Evolutionary conservation across 345 rosid genomes (phyloP).

Genomic region (Gossypium australe): DNA sequence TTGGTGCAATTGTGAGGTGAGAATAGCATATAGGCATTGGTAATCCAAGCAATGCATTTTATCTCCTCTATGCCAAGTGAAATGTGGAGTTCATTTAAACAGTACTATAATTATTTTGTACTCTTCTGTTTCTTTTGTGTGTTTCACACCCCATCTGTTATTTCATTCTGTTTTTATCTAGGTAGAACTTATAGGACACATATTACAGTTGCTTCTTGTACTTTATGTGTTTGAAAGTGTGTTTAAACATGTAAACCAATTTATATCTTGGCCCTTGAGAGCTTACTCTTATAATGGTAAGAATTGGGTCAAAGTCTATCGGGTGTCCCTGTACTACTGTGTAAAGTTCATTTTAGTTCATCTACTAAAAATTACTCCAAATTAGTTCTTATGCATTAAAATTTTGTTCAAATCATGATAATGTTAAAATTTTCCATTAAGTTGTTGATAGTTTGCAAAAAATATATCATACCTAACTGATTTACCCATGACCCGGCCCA

Average conservation of each 20-base stretch:
- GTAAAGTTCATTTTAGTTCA: no score
- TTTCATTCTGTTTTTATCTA: not conserved
- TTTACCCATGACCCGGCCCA: no score
- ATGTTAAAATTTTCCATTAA: no score
- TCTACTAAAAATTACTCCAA: no score
- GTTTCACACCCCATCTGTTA: not conserved
- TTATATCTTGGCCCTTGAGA: not conserved
- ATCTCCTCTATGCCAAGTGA: not conserved
- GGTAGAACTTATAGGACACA: not conserved
- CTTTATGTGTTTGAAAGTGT: not conserved
- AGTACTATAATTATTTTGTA: not conserved
- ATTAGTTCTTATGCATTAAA: no score
- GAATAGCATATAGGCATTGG: not conserved
- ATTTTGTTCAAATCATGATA: no score
- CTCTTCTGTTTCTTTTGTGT: not conserved
- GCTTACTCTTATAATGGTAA: no score
- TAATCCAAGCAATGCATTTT: not conserved
- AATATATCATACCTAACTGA: no score
- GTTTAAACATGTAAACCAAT: not conserved
- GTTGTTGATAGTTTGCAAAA: no score
- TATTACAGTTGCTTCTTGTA: not conserved
- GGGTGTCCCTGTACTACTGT: no score
- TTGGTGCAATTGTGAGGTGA: slow-evolving; percentile 69
- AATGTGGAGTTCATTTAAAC: not conserved
- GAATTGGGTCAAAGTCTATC: no score